Conservation (phyloP, 108 stramenopile genomes). For the Schizochytrium sp. region DNA sequence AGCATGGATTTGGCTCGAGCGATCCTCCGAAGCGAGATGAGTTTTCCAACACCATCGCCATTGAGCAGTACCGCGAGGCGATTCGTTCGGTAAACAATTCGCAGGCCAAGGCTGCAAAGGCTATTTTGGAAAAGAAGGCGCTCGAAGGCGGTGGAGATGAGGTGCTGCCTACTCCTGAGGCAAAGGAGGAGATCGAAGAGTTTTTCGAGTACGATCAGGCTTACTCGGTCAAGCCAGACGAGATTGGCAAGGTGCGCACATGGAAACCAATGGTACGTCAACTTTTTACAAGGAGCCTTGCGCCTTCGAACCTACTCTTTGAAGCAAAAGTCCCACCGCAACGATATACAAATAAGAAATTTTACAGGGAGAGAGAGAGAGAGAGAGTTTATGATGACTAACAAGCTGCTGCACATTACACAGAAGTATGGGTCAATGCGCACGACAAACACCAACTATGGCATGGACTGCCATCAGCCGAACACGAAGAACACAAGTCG, state of each 20-base stretch:
- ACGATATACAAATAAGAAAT: too few species aligned
- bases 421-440: background rate
- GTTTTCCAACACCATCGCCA: slow-evolving; percentile 2
- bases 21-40: slow-evolving; percentile 16
- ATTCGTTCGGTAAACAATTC: background rate
- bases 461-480: background rate
- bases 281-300: background rate
- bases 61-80: slow-evolving; percentile 20
- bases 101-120: background rate
- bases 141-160: background rate
- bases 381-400: background rate
- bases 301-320: too few species aligned
- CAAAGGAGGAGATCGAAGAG: background rate
- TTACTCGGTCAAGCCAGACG: background rate
- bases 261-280: background rate
- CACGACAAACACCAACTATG: background rate
- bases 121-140: background rate
- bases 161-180: background rate
- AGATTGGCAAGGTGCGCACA: background rate
- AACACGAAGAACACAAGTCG: background rate
- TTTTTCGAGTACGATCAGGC: slow-evolving; percentile 7
- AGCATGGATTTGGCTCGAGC: background rate
- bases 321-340: too few species aligned
- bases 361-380: background rate
- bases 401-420: background rate